A percentile compares a stretch with the other conserved stretches of the same genome.
phyloP scores from a whole-genome alignment of 2,329 filamentous ascomycete species.

The Claviceps quebecensis region DNA sequence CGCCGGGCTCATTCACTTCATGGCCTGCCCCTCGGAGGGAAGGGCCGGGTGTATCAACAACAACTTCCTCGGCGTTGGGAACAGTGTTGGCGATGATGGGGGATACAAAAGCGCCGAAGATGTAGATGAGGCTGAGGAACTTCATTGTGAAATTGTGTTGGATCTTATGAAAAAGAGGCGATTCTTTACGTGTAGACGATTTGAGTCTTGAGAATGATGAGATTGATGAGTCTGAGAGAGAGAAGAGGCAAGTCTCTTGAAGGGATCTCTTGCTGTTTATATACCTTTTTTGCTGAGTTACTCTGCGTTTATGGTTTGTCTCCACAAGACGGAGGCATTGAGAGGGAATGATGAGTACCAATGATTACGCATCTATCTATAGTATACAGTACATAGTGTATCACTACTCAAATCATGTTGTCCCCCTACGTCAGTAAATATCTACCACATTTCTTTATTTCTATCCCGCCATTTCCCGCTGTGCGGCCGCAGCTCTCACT shows the following conservation, averaged over 20 bases:
- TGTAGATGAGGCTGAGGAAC: not conserved
- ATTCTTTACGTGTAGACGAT: no score
- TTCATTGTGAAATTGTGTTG: not conserved
- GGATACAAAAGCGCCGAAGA: not conserved
- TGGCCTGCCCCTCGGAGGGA: no score
- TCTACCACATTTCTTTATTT: no score
- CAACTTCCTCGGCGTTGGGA: not conserved
- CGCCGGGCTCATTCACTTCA: no score
- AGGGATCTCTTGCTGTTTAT: not conserved
- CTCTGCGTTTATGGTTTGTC: not conserved
- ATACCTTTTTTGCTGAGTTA: not conserved
- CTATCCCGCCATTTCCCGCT: no score
- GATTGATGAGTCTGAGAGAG: not conserved
- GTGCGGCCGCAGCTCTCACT: no score
- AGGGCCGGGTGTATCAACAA: not conserved
- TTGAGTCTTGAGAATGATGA: not conserved
- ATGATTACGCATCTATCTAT: no score
- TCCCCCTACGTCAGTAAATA: no score
- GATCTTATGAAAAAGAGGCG: no score
- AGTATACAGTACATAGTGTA: not conserved
- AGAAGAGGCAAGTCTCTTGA: not conserved
- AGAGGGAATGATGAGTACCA: no score
- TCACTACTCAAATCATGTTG: not conserved
- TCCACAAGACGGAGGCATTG: no score
- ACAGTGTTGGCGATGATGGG: not conserved